Percentiles rank a stretch among this genome's conserved stretches.
These are phyloP conservation scores for Dryas octopetala DNA, from an alignment of 306 rosid genomes.

Conservation along the genomic window DNA sequence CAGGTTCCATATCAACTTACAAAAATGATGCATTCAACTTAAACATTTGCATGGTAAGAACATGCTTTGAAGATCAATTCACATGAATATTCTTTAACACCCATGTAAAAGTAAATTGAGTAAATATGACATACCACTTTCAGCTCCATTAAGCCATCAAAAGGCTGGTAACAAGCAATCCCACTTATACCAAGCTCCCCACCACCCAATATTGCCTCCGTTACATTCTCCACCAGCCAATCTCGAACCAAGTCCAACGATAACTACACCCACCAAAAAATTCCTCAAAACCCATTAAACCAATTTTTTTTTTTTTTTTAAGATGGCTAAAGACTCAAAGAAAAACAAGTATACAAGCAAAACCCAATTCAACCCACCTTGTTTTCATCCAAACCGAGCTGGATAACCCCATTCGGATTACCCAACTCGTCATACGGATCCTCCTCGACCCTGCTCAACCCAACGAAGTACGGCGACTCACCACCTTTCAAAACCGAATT, in stretches of 20 bases:
- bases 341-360: neutral
- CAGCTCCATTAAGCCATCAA: constrained; percentile 49
- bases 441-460: constrained; percentile 50
- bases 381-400: constrained; percentile 65
- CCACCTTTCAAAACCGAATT: constrained; percentile 36
- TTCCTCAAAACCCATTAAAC: constrained; percentile 1
- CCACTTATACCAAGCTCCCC: constrained; percentile 35
- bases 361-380: constrained; percentile 51
- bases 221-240: constrained; percentile 62
- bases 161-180: constrained; percentile 48
- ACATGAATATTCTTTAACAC: neutral
- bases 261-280: constrained; percentile 42
- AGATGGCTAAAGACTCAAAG: neutral
- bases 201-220: constrained; percentile 44
- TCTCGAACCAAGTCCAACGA: constrained; percentile 61
- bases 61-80: neutral
- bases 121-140: constrained; percentile 38
- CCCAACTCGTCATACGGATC: constrained; percentile 54
- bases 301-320: neutral
- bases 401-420: constrained; percentile 72
- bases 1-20: neutral
- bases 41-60: neutral
- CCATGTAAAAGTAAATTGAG: too few relatives aligned
- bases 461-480: constrained; percentile 51
- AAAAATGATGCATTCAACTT: neutral